These are phyloP conservation scores for Pseudopyrenochaeta lycopersici DNA, from an alignment of 2,329 filamentous ascomycete genomes.

Conservation along the genomic window DNA sequence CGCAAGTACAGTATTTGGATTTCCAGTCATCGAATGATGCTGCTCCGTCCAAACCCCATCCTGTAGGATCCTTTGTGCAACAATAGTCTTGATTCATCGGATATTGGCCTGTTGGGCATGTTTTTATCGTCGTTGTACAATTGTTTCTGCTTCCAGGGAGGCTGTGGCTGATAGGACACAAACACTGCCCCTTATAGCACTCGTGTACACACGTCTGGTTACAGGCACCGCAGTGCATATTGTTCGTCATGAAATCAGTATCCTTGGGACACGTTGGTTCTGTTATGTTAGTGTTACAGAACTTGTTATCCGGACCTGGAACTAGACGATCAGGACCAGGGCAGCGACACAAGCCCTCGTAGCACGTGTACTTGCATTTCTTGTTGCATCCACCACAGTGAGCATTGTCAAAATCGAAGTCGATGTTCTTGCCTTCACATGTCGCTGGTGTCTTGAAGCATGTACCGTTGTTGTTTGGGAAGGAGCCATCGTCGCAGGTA, in stretches of 20 bases:
- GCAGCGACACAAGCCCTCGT: background rate
- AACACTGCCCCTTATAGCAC: conserved; percentile 1
- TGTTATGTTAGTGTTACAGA: background rate
- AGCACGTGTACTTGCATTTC: background rate
- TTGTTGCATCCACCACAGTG: conserved; percentile 1
- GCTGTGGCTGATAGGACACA: background rate
- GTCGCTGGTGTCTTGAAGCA: background rate
- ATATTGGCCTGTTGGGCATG: background rate
- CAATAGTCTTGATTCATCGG: background rate
- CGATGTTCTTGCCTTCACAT: background rate
- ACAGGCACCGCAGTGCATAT: conserved; percentile 1
- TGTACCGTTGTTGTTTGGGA: background rate
- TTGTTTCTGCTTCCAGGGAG: background rate
- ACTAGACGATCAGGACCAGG: background rate
- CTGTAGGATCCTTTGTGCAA: background rate
- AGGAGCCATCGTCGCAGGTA: background rate
- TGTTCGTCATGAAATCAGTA: background rate
- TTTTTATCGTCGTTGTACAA: background rate
- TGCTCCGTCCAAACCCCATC: too few relatives aligned
- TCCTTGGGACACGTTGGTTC: background rate
- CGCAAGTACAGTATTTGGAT: background rate
- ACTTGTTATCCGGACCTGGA: background rate
- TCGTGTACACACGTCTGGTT: background rate
- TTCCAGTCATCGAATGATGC: too few relatives aligned
- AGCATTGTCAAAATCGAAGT: background rate